Percentiles rank a stretch among this genome's conserved stretches.
Evolutionary conservation across 2,329 filamentous ascomycete genomes (phyloP).

Genomic region (Ilyonectria mors-panacis): DNA sequence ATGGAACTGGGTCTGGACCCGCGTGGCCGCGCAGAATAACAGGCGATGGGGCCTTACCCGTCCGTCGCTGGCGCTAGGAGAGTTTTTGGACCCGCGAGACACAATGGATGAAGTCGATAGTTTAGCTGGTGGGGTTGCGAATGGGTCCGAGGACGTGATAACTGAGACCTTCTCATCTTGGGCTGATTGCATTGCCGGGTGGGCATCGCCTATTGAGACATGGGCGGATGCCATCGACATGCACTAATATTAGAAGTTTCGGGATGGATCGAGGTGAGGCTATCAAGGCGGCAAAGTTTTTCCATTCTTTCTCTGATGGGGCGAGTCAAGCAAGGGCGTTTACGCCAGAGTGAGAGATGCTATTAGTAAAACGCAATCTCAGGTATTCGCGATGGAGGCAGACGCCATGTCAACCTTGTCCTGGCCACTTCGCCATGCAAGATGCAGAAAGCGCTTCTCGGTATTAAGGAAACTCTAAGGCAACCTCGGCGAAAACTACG

Average conservation of each 20-base stretch:
- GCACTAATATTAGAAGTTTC: not conserved
- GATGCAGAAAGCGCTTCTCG: not conserved
- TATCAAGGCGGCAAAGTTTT: not conserved
- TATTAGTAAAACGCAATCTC: constrained; percentile 1
- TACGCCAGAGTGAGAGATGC: not conserved
- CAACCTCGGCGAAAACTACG: not conserved
- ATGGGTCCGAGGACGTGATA: not conserved
- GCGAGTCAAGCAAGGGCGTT: not conserved
- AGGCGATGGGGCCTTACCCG: not conserved
- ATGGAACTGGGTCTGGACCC: constrained; percentile 16
- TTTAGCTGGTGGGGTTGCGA: not conserved
- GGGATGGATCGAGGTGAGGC: not conserved
- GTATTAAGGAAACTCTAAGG: not conserved
- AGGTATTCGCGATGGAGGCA: not conserved
- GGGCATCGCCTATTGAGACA: not conserved
- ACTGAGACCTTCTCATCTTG: constrained; percentile 5
- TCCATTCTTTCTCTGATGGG: not conserved
- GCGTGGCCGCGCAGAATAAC: constrained; percentile 2
- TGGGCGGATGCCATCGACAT: not conserved
- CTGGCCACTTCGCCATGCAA: too few relatives aligned
- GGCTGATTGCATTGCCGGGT: not conserved
- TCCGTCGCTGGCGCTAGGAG: constrained; percentile 9
- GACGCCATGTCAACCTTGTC: not conserved
- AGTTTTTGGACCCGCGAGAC: not conserved
- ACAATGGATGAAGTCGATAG: not conserved